Conservation (phyloP, 2,329 filamentous ascomycete species). For the Zymoseptoria passerinii region DNA sequence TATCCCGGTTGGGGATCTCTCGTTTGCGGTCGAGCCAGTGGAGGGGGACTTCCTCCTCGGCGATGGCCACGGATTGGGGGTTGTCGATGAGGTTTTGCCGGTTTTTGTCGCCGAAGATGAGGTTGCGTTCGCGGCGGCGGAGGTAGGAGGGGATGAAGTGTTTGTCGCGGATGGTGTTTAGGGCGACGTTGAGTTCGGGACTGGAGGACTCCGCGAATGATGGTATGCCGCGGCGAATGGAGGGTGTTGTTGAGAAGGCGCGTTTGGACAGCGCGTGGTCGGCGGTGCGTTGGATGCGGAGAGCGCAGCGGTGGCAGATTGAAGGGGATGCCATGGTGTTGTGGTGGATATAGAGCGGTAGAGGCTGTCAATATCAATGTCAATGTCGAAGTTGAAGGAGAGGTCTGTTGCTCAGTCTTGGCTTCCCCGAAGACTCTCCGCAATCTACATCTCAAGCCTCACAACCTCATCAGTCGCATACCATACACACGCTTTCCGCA, state of each 20-base stretch:
- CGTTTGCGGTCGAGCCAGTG: constrained; percentile 26
- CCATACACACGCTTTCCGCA: neutral
- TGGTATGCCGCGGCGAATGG: constrained; percentile 26
- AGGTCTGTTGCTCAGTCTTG: neutral
- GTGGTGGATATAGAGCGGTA: too few species aligned
- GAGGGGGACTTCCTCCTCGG: constrained; percentile 32
- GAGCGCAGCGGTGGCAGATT: constrained; percentile 27
- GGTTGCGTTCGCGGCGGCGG: constrained; percentile 32
- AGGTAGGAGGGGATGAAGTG: constrained; percentile 40
- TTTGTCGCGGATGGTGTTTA: constrained; percentile 35
- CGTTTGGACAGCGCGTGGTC: constrained; percentile 12
- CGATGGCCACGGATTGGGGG: constrained; percentile 36
- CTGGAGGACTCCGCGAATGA: constrained; percentile 35
- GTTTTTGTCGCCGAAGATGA: constrained; percentile 37
- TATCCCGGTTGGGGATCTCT: constrained; percentile 25
- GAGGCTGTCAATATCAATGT: neutral
- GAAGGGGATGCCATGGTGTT: constrained; percentile 17
- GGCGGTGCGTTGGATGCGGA: constrained; percentile 25
- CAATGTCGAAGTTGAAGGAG: neutral
- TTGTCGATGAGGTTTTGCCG: constrained; percentile 36
- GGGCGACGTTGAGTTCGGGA: constrained; percentile 34
- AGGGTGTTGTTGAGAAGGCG: constrained; percentile 20
- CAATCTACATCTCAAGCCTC: neutral
- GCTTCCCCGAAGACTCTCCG: neutral
- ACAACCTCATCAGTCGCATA: neutral